Evolutionary conservation across 805 yeast species (phyloP).

Genomic region (Saccharomycopsis javanensis): DNA sequence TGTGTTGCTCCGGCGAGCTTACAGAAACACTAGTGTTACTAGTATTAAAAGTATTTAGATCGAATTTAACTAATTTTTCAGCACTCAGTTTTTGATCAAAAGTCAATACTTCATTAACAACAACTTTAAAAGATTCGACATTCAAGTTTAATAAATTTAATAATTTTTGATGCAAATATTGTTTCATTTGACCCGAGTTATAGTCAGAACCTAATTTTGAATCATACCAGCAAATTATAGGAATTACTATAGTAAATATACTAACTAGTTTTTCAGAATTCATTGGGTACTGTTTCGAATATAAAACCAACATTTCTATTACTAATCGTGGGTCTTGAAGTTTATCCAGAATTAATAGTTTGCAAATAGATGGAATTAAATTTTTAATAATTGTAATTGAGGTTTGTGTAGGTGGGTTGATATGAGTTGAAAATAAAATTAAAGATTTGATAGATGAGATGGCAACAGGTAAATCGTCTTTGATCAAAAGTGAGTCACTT

Average conservation of each 20-base stretch:
- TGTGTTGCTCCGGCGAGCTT: conserved; percentile 5
- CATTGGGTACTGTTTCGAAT: conserved; percentile 29
- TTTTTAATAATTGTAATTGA: conserved; percentile 33
- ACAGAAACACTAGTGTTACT: neutral
- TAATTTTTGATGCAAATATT: conserved; percentile 39
- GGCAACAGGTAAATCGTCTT: conserved; percentile 32
- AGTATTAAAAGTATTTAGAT: conserved; percentile 9
- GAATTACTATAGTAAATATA: conserved; percentile 23
- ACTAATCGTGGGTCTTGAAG: conserved; percentile 30
- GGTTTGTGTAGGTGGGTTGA: conserved; percentile 16
- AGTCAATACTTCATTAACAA: conserved; percentile 32
- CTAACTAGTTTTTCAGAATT: conserved; percentile 27
- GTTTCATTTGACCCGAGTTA: conserved; percentile 22
- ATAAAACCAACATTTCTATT: conserved; percentile 41
- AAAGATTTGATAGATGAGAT: conserved; percentile 57
- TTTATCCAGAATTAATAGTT: conserved; percentile 23
- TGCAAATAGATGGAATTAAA: conserved; percentile 38
- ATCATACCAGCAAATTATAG: conserved; percentile 29
- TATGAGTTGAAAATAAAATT: conserved; percentile 30
- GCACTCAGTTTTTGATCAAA: conserved; percentile 30
- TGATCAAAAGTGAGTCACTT: conserved; percentile 28
- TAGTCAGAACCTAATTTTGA: conserved; percentile 18
- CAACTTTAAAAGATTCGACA: conserved; percentile 39
- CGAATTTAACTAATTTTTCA: conserved; percentile 17
- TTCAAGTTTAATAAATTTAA: conserved; percentile 36